phyloP scores from a whole-genome alignment of 441 rosid species.

The Sinapis alba region DNA sequence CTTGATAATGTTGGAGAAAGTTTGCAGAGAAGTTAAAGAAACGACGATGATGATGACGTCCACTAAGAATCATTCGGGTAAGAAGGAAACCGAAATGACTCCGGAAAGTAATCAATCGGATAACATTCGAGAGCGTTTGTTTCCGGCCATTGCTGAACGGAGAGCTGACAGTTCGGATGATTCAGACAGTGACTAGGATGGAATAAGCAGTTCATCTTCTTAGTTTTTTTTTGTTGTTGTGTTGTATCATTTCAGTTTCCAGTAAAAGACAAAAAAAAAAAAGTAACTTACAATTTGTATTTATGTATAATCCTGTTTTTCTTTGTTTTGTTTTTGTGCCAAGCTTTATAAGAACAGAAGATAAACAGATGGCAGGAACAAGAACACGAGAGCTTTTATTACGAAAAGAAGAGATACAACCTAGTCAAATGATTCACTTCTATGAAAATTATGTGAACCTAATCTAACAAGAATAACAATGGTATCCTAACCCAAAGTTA shows the following conservation, averaged over 20 bases:
- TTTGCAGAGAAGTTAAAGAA: slow-evolving; percentile 54
- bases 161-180: slow-evolving; percentile 53
- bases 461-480: slow-evolving; percentile 33
- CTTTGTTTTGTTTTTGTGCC: neutral
- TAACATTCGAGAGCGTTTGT: slow-evolving; percentile 45
- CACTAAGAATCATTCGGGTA: slow-evolving; percentile 37
- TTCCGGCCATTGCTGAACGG: slow-evolving; percentile 70
- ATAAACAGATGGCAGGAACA: slow-evolving; percentile 2
- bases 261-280: neutral
- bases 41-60: slow-evolving; percentile 17
- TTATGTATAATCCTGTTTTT: neutral
- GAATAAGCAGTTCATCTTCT: neutral
- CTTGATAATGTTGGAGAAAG: slow-evolving; percentile 65
- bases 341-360: neutral
- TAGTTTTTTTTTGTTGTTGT: neutral
- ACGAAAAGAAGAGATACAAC: neutral
- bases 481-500: slow-evolving; percentile 37
- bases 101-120: slow-evolving; percentile 47
- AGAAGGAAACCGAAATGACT: slow-evolving; percentile 35
- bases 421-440: slow-evolving; percentile 27
- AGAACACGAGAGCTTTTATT: slow-evolving; percentile 27
- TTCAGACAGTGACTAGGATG: slow-evolving; percentile 45
- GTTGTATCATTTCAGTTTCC: neutral
- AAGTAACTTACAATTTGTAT: neutral
- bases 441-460: slow-evolving; percentile 31